A percentile compares a stretch with the other conserved stretches of the same genome.
Conservation (phyloP, 192 early-diverging fungal species). For the Lobosporangium transversale region DNA sequence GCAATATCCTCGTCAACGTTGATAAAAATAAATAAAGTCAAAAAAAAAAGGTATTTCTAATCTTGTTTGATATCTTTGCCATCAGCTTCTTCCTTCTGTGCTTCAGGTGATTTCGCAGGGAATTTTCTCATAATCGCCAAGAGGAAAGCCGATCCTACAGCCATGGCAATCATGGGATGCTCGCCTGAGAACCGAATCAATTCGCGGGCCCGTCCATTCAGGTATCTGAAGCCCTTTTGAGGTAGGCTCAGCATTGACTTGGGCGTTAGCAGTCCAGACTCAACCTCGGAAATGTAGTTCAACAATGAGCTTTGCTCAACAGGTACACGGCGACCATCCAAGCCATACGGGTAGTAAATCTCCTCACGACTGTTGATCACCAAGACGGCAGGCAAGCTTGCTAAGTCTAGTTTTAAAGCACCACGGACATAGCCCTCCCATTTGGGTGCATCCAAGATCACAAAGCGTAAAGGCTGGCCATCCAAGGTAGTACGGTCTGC, state of each 20-base stretch:
- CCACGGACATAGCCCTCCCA: constrained; percentile 72
- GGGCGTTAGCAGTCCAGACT: constrained; percentile 16
- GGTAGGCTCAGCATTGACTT: constrained; percentile 23
- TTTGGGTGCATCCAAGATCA: constrained; percentile 66
- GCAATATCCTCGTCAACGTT: too few species aligned
- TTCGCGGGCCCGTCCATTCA: not conserved
- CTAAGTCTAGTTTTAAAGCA: constrained; percentile 56
- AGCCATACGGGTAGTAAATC: constrained; percentile 21
- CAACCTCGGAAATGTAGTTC: constrained; percentile 25
- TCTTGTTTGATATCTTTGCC: constrained; percentile 40
- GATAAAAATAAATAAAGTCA: too few species aligned
- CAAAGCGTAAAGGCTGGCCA: constrained; percentile 54
- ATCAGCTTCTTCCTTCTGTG: constrained; percentile 13
- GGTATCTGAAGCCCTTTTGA: constrained; percentile 31
- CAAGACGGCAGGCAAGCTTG: constrained; percentile 39
- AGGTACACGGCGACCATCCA: constrained; percentile 35
- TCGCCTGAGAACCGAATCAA: constrained; percentile 3
- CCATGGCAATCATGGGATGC: constrained; percentile 14
- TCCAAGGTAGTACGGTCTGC: constrained; percentile 7
- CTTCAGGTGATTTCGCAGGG: constrained; percentile 7
- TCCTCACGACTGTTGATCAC: constrained; percentile 45
- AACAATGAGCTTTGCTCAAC: constrained; percentile 23
- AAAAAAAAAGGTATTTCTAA: too few species aligned
- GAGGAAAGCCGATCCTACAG: constrained; percentile 15
- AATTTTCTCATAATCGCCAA: constrained; percentile 31